A percentile compares a stretch with the other conserved stretches of the same genome.
phyloP scores from a whole-genome alignment of 805 yeast species.

The Osmozyma mogii region DNA sequence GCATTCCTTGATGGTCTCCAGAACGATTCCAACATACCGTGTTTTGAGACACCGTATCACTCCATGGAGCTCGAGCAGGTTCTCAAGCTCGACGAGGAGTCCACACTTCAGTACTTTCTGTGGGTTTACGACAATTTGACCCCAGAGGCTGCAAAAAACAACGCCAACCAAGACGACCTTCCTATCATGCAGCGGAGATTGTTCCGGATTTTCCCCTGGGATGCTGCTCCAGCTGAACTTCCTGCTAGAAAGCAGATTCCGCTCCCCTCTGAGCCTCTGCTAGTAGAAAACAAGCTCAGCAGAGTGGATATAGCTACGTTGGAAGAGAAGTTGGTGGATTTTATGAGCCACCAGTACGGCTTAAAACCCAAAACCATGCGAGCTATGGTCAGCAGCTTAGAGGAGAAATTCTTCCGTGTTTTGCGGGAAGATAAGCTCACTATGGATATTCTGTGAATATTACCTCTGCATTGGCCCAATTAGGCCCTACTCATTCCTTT shows the following conservation, averaged over 20 bases:
- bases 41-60: conserved; percentile 6
- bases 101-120: conserved; percentile 39
- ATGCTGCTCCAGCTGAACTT: no score
- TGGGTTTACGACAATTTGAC: conserved; percentile 38
- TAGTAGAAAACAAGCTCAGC: no score
- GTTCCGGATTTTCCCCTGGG: conserved; percentile 24
- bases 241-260: no score
- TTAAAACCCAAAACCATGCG: background rate
- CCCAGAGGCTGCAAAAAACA: conserved; percentile 14
- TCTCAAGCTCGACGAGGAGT: conserved; percentile 39
- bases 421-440: no score
- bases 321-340: no score
- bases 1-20: conserved; percentile 17
- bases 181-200: conserved; percentile 25
- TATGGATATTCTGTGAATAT: no score
- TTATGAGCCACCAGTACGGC: conserved; percentile 1
- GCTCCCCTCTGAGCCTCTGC: no score
- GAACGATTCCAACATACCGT: conserved; percentile 4
- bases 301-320: no score
- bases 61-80: conserved; percentile 21
- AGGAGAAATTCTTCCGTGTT: no score
- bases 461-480: no score
- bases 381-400: no score
- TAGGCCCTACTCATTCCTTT: no score
- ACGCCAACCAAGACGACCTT: conserved; percentile 11